Base-by-base conservation (phyloP, 169 alveolate genomes). In the Cryptosporidium xiaoi region DNA sequence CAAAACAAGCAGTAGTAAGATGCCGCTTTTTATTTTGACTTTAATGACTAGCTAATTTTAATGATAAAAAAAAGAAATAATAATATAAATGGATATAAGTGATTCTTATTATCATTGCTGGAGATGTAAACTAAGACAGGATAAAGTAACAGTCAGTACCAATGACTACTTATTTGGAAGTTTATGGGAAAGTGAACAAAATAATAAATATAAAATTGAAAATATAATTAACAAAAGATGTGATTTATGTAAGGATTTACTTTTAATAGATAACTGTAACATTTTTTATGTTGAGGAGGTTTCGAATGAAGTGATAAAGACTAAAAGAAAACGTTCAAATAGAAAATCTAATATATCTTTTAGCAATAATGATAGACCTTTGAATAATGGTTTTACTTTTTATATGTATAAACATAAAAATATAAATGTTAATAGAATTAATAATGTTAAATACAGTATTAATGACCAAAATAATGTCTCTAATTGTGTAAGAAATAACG, bases 121-220 rank as follows among this genome's bases (percentile, higher is more conserved):
- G 87, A 77, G 71, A 60, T 77, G 87, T 34, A 46, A 12, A 15
- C 56, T 46, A 36, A 64, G 64, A 18, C 13, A 29, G 31, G 27
- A 34, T 56, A 55, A 44, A 51, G 34, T 51, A 6, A 34, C n/a
- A 10, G 12, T 51, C 40, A 53, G 29, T n/a, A 12, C 5, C 24
- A 33, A 34, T n/a, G 33, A 31, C 56, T 33, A 29, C 46, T 16
- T 27, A 6, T 69, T 60, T 16, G 31, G 51, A 48, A 18, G 33
- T 36, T 60, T 12, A 16, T 46, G 58, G 15, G 40, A 40, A 24
- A 2, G 2, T 24, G 36, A 29, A 62, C 2, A 20, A 16, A 40
- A 15, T 12, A 58, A 40, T 40, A 40, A 3, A 6, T 0, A 40
- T 40, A 40, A 6, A 40, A 8, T 3, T 8, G 48, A 40, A 40